Evolutionary conservation across 2,329 filamentous ascomycete species (phyloP), one percentile per base, ranked within the genome.

Genomic region (Trichoderma lentiforme): DNA sequence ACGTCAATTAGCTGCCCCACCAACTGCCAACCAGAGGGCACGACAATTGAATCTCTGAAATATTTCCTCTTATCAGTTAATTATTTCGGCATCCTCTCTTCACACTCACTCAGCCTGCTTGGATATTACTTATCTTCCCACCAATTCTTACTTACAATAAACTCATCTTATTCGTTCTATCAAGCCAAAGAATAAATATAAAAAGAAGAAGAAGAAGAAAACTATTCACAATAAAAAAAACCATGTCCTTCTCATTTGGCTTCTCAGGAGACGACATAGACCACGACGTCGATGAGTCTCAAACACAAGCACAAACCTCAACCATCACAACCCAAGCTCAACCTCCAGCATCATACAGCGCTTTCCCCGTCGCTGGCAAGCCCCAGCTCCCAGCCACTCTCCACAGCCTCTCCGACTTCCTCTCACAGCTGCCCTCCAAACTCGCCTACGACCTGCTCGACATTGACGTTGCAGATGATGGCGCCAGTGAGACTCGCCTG

Each of bases 361-460:
- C 89, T 18, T 91, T 91, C 75, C 89, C 89, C 6, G 86, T 91
- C 28, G 82, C 86, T 62, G 89, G 89, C 72, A 89, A 90, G 74
- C 86, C 89, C 70, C 84, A 89, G 68, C 84, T 91, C 4, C 84
- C 86, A 11, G 84, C 89, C 9, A 82, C 81, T n/a, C 79, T 79
- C 63, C 89, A 91, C 79, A 80, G 82, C 70, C 76, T 91, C 36
- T 76, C 80, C 21, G 77, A 82, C 4, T 84, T 91, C 79, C 81
- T 91, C n/a, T 80, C 83, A 3, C 81, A 81, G 71, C 84, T 95
- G 60, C 93, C 93, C 0, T 92, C 91, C 70, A 93, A 93, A 80
- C 87, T 96, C 70, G 90, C 91, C 21, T 95, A 91, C 81, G 85
- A 87, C 76, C 86, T 85, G 14, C 81, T 94, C 21, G 81, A 84